Evolutionary conservation across 495 filamentous ascomycete species (phyloP).

Genomic region (Neurospora terricola): DNA sequence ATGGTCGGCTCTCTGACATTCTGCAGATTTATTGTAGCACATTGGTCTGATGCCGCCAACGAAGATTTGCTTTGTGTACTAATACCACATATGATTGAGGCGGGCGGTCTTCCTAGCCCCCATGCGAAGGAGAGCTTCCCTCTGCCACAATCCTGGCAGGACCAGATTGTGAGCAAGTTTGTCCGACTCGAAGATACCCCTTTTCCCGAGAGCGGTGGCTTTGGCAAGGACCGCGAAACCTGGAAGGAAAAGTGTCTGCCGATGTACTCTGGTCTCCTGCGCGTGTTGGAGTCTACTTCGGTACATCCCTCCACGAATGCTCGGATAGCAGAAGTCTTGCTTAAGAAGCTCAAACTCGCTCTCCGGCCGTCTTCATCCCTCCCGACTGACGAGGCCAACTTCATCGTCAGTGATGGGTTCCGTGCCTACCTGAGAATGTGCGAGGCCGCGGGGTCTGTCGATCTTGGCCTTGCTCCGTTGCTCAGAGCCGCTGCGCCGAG

Average conservation of each 20-base stretch:
- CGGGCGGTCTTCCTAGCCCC: conserved; percentile 35
- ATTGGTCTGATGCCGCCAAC: conserved; percentile 55
- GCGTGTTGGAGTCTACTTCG: conserved; percentile 34
- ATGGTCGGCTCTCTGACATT: conserved; percentile 11
- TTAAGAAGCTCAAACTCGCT: conserved; percentile 47
- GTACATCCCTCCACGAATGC: conserved; percentile 46
- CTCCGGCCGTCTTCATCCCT: conserved; percentile 44
- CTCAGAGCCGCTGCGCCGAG: conserved; percentile 50
- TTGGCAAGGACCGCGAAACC: conserved; percentile 39
- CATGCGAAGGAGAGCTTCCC: conserved; percentile 46
- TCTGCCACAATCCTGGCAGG: conserved; percentile 59
- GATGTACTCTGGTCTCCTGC: conserved; percentile 44
- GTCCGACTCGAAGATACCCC: conserved; percentile 44
- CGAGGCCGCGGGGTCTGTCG: conserved; percentile 36
- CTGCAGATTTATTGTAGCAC: conserved; percentile 55
- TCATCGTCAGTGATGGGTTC: conserved; percentile 47
- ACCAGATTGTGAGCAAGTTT: conserved; percentile 56
- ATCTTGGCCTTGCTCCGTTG: conserved; percentile 44
- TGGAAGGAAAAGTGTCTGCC: conserved; percentile 47
- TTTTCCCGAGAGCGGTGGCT: conserved; percentile 44
- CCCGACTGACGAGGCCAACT: conserved; percentile 46
- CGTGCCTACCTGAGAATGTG: conserved; percentile 44
- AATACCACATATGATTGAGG: conserved; percentile 55
- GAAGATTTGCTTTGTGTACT: conserved; percentile 60
- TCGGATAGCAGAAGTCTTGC: conserved; percentile 43